A percentile compares a stretch with the other conserved stretches of the same genome.
Conservation (phyloP, 345 rosid genomes). For the Raphanus raphanistrum region DNA sequence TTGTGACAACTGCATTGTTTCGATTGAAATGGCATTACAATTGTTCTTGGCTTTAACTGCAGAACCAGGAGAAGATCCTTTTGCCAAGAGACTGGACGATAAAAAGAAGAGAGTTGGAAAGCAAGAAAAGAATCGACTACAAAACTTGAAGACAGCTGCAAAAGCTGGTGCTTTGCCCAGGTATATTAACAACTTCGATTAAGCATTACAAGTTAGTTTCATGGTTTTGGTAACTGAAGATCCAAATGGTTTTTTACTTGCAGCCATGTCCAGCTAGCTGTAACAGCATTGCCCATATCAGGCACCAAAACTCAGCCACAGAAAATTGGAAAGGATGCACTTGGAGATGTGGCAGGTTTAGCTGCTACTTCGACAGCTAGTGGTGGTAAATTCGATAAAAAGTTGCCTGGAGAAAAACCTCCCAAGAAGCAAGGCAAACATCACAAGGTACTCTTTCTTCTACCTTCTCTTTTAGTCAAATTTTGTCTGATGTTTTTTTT, state of each 20-base stretch:
- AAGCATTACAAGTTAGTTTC: neutral
- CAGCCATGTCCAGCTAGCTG: conserved; percentile 93
- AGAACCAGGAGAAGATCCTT: conserved; percentile 90
- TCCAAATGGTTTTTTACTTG: conserved; percentile 24
- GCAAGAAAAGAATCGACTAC: conserved; percentile 66
- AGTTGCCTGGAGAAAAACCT: conserved; percentile 81
- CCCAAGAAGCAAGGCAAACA: conserved; percentile 74
- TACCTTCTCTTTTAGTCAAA: neutral
- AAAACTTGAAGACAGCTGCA: conserved; percentile 73
- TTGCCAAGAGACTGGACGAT: conserved; percentile 72
- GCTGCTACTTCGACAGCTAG: conserved; percentile 90
- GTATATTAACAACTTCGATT: conserved; percentile 37
- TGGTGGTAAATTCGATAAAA: conserved; percentile 95
- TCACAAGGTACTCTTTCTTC: conserved; percentile 61
- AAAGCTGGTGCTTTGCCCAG: conserved; percentile 89
- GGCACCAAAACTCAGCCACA: conserved; percentile 67
- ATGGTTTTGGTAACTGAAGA: conserved; percentile 8
- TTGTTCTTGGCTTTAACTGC: conserved; percentile 20
- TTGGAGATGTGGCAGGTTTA: conserved; percentile 82
- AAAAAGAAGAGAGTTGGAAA: conserved; percentile 77
- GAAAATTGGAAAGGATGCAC: conserved; percentile 67
- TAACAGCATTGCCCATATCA: conserved; percentile 78
- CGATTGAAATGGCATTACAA: no score
- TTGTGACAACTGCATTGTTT: neutral
- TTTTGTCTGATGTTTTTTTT: neutral